These are phyloP conservation scores for Wallacemonas sp. DNA, from an alignment of 208 protist genomes.

Conservation along the genomic window DNA sequence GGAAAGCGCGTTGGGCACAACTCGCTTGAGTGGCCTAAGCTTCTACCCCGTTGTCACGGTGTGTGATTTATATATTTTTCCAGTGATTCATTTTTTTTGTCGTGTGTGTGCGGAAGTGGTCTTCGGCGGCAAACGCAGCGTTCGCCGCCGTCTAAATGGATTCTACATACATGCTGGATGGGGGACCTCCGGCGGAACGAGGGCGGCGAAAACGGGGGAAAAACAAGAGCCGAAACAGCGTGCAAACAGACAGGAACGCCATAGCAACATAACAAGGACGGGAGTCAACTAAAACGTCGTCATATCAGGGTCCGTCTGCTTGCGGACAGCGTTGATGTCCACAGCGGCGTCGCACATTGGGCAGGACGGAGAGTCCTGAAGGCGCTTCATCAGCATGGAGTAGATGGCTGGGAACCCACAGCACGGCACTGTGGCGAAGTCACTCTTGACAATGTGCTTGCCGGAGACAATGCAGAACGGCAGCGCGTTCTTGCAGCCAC, in stretches of 20 bases:
- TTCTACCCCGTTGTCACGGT: too few species aligned
- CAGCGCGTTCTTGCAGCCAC: slow-evolving; percentile 93
- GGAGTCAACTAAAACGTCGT: slow-evolving; percentile 29
- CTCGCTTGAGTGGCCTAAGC: too few species aligned
- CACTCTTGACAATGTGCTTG: slow-evolving; percentile 87
- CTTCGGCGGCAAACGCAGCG: too few species aligned
- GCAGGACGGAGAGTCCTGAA: slow-evolving; percentile 65
- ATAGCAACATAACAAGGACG: too few species aligned
- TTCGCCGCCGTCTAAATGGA: too few species aligned
- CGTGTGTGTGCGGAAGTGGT: too few species aligned
- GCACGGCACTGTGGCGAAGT: slow-evolving; percentile 89
- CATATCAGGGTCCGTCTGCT: slow-evolving; percentile 65
- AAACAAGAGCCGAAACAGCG: slow-evolving; percentile 5
- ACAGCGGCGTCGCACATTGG: slow-evolving; percentile 85
- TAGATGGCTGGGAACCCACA: slow-evolving; percentile 93
- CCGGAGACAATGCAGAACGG: slow-evolving; percentile 96
- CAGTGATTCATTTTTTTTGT: too few species aligned
- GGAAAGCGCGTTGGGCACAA: too few species aligned
- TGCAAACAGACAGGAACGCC: too few species aligned
- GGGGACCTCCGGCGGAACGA: too few species aligned
- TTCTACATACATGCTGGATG: too few species aligned
- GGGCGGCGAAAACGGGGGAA: neutral
- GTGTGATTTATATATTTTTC: too few species aligned
- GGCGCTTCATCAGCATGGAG: slow-evolving; percentile 62
- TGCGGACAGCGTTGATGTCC: slow-evolving; percentile 80